Evolutionary conservation across 768 basidiomycete genomes (phyloP), one percentile per base, ranked within the genome.

Genomic region (Lentinula sp.): DNA sequence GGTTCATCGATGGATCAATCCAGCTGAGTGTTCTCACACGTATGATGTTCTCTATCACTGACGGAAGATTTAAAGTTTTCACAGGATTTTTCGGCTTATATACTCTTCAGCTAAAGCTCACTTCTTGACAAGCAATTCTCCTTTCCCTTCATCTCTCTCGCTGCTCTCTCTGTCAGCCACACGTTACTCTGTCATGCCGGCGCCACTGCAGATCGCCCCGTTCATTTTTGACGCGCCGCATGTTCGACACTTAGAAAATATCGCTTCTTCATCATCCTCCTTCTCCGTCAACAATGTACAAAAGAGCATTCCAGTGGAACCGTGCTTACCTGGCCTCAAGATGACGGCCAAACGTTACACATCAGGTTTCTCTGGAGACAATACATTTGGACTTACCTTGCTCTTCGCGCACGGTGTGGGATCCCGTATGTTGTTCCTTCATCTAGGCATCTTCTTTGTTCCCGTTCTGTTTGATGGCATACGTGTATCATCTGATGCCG

Each of bases 321-420:
- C 54, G 4, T 56, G 8, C 46, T 35, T 37, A 6, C 13, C 42
- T 35, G 45, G 28, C 12, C 71, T 81, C 50, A 78, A 77, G 65
- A 76, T 81, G 65, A 72, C 75, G 2, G 79, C 78, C 0, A 81
- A 81, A 46, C 73, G 79, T 20, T 82, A 82, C 61, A 73, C 71
- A 7, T 62, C 60, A 6, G 61, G 60, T 5, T 51, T 65, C 0
- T 73, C 73, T 6, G 54, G 54, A 49, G 57, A 67, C 10, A 73
- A 76, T 60, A 51, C 36, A 4, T 52, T 67, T 6, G 81, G 81
- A 0, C 49, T 82, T 36, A 82, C 79, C 1, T 65, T 83, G 48
- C 60, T 82, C 13, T 78, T 81, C 56, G 73, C 78, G 13, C 81
- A 83, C 62, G 77, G 80, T 59, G 74, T 79, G 15, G 80, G 79